Conservation (phyloP, 2,329 filamentous ascomycete genomes). For the Trichoderma brevicompactum region DNA sequence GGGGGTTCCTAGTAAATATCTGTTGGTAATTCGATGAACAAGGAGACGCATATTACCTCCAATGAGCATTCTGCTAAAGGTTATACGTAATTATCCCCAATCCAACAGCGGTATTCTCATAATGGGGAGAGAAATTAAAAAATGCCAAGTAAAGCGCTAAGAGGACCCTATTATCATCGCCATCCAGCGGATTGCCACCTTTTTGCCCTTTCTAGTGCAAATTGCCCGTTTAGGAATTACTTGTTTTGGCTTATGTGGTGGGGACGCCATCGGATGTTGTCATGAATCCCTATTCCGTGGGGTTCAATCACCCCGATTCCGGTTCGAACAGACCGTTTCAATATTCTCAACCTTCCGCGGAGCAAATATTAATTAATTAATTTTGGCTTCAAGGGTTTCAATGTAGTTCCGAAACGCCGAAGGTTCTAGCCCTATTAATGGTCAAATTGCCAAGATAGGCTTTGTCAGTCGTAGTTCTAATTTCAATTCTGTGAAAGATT, state of each 20-base stretch:
- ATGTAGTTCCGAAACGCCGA: not conserved
- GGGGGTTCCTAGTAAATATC: too few species aligned
- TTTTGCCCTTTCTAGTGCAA: not conserved
- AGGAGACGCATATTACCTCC: too few species aligned
- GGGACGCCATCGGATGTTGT: not conserved
- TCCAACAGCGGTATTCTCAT: too few species aligned
- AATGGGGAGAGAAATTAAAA: too few species aligned
- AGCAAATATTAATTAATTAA: not conserved
- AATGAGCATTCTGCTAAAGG: too few species aligned
- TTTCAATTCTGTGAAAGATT: not conserved
- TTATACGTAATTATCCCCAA: too few species aligned
- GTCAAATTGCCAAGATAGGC: not conserved
- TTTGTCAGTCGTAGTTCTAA: not conserved
- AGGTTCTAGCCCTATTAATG: not conserved
- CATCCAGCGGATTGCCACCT: too few species aligned
- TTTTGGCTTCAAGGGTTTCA: not conserved
- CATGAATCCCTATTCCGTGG: not conserved
- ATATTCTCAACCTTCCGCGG: too few species aligned
- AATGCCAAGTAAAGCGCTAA: too few species aligned
- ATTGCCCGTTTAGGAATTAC: not conserved
- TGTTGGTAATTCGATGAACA: too few species aligned
- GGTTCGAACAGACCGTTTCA: not conserved
- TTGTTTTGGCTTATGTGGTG: not conserved
- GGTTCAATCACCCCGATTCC: not conserved
- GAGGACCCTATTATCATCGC: too few species aligned